Conservation (phyloP, 345 rosid genomes). For the Eucalyptus brandiana region DNA sequence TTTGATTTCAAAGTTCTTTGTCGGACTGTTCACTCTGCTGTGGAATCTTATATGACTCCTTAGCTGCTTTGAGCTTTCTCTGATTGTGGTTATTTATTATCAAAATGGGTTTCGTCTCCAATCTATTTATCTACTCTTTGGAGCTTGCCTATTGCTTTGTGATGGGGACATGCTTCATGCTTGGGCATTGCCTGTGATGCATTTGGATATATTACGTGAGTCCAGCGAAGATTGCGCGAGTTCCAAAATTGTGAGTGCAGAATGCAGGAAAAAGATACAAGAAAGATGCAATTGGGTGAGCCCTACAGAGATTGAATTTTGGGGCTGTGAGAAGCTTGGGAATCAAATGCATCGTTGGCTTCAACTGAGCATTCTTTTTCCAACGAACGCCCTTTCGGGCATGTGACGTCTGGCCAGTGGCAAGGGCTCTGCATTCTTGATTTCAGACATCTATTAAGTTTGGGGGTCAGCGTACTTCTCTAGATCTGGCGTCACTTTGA, state of each 20-base stretch:
- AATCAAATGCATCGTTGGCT: neutral
- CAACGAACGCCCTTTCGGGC: neutral
- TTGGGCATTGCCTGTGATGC: neutral
- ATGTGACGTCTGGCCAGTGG: neutral
- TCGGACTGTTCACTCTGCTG: neutral
- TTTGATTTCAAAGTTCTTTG: neutral
- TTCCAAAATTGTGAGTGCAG: neutral
- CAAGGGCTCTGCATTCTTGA: neutral
- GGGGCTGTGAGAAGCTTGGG: neutral
- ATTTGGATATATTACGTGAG: neutral
- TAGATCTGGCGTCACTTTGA: neutral
- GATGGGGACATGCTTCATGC: neutral
- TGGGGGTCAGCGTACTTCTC: neutral
- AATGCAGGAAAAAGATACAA: neutral
- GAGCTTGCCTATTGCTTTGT: neutral
- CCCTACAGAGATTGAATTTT: neutral
- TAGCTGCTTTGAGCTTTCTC: neutral
- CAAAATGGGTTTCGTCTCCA: neutral
- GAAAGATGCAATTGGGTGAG: neutral
- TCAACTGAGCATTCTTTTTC: neutral
- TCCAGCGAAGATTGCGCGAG: neutral
- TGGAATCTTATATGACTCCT: neutral
- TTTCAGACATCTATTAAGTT: neutral
- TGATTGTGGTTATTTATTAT: neutral
- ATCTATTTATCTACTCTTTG: neutral